Conservation (phyloP, 306 rosid species). For the Hippophae rhamnoides region DNA sequence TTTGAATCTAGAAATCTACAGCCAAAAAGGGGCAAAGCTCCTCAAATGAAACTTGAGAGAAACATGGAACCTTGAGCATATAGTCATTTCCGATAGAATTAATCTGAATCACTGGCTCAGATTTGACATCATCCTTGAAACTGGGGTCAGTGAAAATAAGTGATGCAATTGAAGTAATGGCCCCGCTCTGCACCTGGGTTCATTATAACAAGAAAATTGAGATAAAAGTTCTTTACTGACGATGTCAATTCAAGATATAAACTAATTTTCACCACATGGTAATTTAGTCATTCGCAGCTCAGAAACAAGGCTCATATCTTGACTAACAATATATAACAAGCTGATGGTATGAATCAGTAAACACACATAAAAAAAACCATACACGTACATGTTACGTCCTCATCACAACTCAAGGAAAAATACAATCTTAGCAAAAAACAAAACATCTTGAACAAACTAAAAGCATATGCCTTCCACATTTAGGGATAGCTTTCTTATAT, state of each 20-base stretch:
- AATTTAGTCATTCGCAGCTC: not conserved
- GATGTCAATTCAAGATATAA: not conserved
- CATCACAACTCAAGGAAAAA: too few relatives aligned
- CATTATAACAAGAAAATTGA: slow-evolving; percentile 23
- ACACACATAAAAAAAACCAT: too few relatives aligned
- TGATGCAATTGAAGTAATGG: slow-evolving; percentile 26
- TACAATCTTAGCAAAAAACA: too few relatives aligned
- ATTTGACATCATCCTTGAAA: slow-evolving; percentile 30
- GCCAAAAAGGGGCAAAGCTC: not conserved
- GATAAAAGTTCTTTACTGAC: slow-evolving; percentile 10
- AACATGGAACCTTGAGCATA: slow-evolving; percentile 52
- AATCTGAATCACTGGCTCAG: slow-evolving; percentile 26
- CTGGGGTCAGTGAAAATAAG: slow-evolving; percentile 18
- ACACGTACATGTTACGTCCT: too few relatives aligned
- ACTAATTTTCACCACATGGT: slow-evolving; percentile 1
- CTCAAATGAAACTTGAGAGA: slow-evolving; percentile 2
- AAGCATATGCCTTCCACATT: not conserved
- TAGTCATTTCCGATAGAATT: slow-evolving; percentile 33
- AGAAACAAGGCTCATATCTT: not conserved
- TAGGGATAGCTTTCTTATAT: not conserved
- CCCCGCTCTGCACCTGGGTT: slow-evolving; percentile 45
- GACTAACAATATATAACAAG: too few relatives aligned
- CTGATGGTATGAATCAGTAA: too few relatives aligned
- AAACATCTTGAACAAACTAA: not conserved
- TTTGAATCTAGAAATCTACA: not conserved